A percentile compares a stretch with the other conserved stretches of the same genome.
These are phyloP conservation scores for Rhizopogon vulgaris DNA, from an alignment of 768 basidiomycete genomes.

Conservation along the genomic window DNA sequence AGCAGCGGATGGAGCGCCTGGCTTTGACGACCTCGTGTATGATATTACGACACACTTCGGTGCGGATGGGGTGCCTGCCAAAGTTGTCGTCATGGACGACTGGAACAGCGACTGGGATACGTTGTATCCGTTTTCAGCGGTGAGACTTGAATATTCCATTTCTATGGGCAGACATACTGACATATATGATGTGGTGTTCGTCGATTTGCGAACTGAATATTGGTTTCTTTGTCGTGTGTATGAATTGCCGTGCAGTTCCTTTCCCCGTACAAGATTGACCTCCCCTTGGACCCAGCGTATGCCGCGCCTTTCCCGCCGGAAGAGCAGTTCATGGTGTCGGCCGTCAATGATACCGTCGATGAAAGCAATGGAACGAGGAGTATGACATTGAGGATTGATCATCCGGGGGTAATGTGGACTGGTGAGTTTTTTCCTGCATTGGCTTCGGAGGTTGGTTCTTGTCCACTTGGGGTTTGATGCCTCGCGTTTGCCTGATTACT, in stretches of 20 bases:
- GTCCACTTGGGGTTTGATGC: no score
- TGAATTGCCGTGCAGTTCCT: constrained; percentile 51
- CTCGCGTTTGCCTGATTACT: neutral
- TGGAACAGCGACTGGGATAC: constrained; percentile 87
- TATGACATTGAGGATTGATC: constrained; percentile 62
- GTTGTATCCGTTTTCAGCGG: constrained; percentile 74
- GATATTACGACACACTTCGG: constrained; percentile 60
- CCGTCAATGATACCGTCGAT: constrained; percentile 52
- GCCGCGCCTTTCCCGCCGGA: constrained; percentile 41
- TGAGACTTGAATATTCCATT: constrained; percentile 22
- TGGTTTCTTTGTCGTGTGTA: neutral
- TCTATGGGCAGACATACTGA: neutral
- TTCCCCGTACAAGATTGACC: constrained; percentile 72
- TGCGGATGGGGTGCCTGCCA: constrained; percentile 30
- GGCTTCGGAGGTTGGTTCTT: neutral
- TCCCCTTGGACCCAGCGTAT: constrained; percentile 46
- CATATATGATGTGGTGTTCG: neutral
- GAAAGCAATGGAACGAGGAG: constrained; percentile 55
- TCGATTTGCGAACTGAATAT: neutral
- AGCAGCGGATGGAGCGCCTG: constrained; percentile 76
- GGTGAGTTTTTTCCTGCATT: constrained; percentile 32
- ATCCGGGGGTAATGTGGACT: constrained; percentile 86
- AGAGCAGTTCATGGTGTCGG: constrained; percentile 46
- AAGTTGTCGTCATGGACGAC: constrained; percentile 58
- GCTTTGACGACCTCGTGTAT: constrained; percentile 55